A percentile compares a stretch with the other conserved stretches of the same genome.
Conservation (phyloP, 1,284 basidiomycete species). For the Schizophyllum commune region DNA sequence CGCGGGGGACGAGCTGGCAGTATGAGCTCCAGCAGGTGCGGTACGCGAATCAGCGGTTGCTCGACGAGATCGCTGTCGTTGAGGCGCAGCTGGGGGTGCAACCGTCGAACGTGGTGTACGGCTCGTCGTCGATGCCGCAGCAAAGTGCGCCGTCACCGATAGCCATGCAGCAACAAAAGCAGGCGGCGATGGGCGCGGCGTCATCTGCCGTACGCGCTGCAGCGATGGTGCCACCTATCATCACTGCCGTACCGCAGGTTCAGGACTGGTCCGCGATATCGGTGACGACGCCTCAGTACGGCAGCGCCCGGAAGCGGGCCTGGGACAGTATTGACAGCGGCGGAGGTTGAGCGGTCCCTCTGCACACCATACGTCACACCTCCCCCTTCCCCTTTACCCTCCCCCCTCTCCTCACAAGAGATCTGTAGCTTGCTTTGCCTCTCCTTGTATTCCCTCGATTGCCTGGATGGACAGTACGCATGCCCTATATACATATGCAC, state of each 20-base stretch:
- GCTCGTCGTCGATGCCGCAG: not conserved
- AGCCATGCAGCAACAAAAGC: not conserved
- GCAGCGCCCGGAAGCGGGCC: not conserved
- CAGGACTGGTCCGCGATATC: not conserved
- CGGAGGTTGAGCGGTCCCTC: not conserved
- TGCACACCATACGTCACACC: not conserved
- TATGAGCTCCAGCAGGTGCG: conserved; percentile 85
- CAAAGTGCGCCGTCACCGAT: no score
- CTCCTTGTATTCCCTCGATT: not conserved
- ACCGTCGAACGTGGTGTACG: not conserved
- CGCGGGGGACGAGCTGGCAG: conserved; percentile 77
- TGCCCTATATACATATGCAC: not conserved
- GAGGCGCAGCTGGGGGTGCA: conserved; percentile 24
- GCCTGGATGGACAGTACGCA: not conserved
- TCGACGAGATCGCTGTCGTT: conserved; percentile 57
- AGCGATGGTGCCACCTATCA: not conserved
- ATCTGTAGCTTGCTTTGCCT: not conserved
- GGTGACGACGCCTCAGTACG: not conserved
- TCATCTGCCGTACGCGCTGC: not conserved
- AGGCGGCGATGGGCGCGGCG: not conserved
- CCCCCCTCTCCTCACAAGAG: not conserved
- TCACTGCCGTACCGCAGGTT: not conserved
- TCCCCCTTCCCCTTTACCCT: not conserved
- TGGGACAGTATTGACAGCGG: not conserved
- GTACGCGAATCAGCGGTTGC: conserved; percentile 64